phyloP scores from a whole-genome alignment of 2,329 filamentous ascomycete species.

The Dactylellina drechsleri region DNA sequence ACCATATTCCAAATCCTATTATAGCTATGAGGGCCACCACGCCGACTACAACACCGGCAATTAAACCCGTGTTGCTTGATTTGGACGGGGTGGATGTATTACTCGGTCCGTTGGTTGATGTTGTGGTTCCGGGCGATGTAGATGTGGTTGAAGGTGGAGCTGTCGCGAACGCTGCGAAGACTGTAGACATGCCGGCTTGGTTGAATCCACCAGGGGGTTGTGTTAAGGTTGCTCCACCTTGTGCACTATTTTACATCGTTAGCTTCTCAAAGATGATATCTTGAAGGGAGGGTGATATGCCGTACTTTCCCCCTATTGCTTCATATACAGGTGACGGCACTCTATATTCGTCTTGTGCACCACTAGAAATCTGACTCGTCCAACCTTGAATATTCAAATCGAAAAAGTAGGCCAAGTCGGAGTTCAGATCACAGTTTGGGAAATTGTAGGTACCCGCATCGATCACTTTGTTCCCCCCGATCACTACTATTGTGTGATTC shows the following conservation, averaged over 20 bases:
- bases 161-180: constrained; percentile 45
- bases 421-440: constrained; percentile 26
- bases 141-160: constrained; percentile 11
- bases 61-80: constrained; percentile 24
- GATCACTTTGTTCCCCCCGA: constrained; percentile 44
- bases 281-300: background rate
- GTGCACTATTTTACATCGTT: constrained; percentile 18
- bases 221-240: constrained; percentile 46
- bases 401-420: constrained; percentile 33
- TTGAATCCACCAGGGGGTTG: constrained; percentile 45
- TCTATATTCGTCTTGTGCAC: constrained; percentile 25
- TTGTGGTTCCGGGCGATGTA: background rate
- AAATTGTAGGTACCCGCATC: constrained; percentile 30
- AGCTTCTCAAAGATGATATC: too few relatives aligned
- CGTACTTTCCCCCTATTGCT: constrained; percentile 43
- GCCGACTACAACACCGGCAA: constrained; percentile 42
- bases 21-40: constrained; percentile 24
- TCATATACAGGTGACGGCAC: constrained; percentile 36
- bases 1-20: constrained; percentile 33
- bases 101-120: constrained; percentile 5
- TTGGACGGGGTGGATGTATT: constrained; percentile 2
- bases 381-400: constrained; percentile 48
- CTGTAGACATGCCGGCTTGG: constrained; percentile 41
- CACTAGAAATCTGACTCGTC: constrained; percentile 24
- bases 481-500: constrained; percentile 41